phyloP scores from a whole-genome alignment of 2,329 filamentous ascomycete species.

The Daldinia sp. region DNA sequence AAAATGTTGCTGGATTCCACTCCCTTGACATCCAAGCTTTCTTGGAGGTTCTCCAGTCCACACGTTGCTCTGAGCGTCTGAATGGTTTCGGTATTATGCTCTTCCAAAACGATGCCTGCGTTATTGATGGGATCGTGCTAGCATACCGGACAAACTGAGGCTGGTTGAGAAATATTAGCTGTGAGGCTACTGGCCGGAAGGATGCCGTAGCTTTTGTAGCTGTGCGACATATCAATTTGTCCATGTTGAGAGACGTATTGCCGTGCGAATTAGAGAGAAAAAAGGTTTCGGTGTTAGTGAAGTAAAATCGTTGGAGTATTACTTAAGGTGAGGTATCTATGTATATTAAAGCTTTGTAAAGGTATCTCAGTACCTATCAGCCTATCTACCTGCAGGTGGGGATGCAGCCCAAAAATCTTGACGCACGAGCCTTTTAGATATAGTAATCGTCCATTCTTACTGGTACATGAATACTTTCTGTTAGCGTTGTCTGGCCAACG shows the following conservation, averaged over 20 bases:
- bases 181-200: constrained; percentile 14
- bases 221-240: constrained; percentile 36
- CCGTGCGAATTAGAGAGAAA: neutral
- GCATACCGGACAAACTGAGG: constrained; percentile 41
- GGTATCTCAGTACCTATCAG: neutral
- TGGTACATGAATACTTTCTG: neutral
- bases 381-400: no score
- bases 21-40: constrained; percentile 65
- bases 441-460: neutral
- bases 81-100: constrained; percentile 76
- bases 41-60: constrained; percentile 49
- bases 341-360: neutral
- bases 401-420: neutral
- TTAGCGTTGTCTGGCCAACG: constrained; percentile 36
- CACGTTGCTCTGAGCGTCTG: constrained; percentile 58
- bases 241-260: constrained; percentile 23
- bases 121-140: constrained; percentile 63
- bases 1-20: constrained; percentile 87
- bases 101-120: constrained; percentile 74
- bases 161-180: constrained; percentile 14
- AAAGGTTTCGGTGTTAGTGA: neutral
- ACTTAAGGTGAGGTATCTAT: neutral
- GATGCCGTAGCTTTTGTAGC: constrained; percentile 34
- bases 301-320: neutral
- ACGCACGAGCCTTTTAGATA: neutral